A percentile compares a stretch with the other conserved stretches of the same genome.
Evolutionary conservation across 345 rosid species (phyloP).

Genomic region (Salix suchowensis): DNA sequence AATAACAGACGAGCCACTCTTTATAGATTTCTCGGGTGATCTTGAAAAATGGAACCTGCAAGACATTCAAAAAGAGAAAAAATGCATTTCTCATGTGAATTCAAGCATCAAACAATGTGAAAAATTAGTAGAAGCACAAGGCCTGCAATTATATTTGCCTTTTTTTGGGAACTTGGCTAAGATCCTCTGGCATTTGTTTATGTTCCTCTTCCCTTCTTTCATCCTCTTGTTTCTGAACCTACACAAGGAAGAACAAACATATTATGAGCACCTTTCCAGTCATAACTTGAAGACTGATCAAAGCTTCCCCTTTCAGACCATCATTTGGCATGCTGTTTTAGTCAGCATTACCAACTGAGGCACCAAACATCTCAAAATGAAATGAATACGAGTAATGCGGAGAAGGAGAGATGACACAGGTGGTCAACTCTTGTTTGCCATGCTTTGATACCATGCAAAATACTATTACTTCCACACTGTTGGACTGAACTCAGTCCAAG

Average conservation of each 20-base stretch:
- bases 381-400: neutral
- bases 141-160: slow-evolving; percentile 39
- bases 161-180: slow-evolving; percentile 30
- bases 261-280: slow-evolving; percentile 10
- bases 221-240: slow-evolving; percentile 29
- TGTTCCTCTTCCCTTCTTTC: slow-evolving; percentile 23
- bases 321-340: neutral
- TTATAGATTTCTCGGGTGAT: slow-evolving; percentile 44
- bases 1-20: slow-evolving; percentile 37
- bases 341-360: neutral
- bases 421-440: neutral
- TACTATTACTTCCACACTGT: neutral
- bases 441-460: neutral
- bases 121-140: neutral
- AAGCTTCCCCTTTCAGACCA: neutral
- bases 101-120: neutral
- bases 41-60: slow-evolving; percentile 30
- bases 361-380: neutral
- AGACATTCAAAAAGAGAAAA: slow-evolving; percentile 2
- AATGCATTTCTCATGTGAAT: neutral
- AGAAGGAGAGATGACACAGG: neutral
- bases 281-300: neutral
- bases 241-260: slow-evolving; percentile 16
- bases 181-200: slow-evolving; percentile 31
- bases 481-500: neutral